A percentile compares a stretch with the other conserved stretches of the same genome.
phyloP scores from a whole-genome alignment of 352 stramenopile genomes.

The Globisporangium paddicum region DNA sequence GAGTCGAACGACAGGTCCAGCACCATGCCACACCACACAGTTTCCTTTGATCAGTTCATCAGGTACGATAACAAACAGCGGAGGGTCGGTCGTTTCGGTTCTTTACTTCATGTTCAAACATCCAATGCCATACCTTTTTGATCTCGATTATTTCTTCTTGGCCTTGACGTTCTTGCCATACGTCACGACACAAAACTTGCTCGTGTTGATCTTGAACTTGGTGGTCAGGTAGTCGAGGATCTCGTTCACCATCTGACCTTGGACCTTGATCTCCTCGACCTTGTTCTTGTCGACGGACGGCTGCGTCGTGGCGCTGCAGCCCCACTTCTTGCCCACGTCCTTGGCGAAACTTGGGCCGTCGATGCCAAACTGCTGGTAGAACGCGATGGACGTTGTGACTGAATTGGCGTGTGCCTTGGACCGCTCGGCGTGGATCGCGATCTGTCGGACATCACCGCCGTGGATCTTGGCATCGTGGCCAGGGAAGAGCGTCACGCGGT shows the following conservation, averaged over 20 bases:
- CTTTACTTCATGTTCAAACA: too few species aligned
- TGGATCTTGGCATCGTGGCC: conserved; percentile 62
- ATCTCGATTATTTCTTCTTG: conserved; percentile 59
- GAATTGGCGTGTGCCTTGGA: conserved; percentile 73
- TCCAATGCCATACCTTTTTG: background rate
- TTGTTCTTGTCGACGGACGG: conserved; percentile 54
- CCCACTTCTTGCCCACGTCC: conserved; percentile 82
- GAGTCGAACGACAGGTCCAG: conserved; percentile 28
- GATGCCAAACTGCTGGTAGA: conserved; percentile 80
- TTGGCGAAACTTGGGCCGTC: conserved; percentile 64
- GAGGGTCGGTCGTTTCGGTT: too few species aligned
- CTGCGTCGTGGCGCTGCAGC: conserved; percentile 58
- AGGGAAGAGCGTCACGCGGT: conserved; percentile 66
- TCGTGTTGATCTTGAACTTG: conserved; percentile 60
- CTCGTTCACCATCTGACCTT: conserved; percentile 80
- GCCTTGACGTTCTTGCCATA: conserved; percentile 80
- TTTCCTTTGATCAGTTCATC: too few species aligned
- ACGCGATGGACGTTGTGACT: conserved; percentile 61
- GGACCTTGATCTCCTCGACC: conserved; percentile 69
- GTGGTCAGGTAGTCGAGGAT: conserved; percentile 56
- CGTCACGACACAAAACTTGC: conserved; percentile 61
- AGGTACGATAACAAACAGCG: too few species aligned
- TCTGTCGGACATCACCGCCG: conserved; percentile 46
- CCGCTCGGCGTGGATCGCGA: conserved; percentile 61
- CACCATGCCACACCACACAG: background rate